These are phyloP conservation scores for Podila epigama DNA, from an alignment of 192 early-diverging fungal species.

Conservation along the genomic window DNA sequence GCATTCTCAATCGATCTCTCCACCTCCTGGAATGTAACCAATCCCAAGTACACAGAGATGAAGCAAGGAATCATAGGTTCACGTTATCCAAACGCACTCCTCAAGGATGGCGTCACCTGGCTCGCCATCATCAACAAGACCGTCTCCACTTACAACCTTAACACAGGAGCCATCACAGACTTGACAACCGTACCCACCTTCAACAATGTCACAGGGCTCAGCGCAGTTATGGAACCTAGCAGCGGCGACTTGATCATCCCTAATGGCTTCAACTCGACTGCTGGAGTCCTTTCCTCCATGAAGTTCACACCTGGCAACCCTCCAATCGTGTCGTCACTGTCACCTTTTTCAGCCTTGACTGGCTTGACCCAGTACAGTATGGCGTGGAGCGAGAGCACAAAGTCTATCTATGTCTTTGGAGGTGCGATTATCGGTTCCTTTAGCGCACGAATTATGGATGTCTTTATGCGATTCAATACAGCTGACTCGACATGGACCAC, in stretches of 20 bases:
- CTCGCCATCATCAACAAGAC: neutral
- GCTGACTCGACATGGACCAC: neutral
- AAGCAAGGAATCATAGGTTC: neutral
- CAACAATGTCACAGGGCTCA: neutral
- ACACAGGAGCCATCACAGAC: neutral
- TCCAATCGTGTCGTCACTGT: neutral
- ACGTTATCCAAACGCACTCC: neutral
- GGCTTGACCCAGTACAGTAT: neutral
- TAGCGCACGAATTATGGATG: too few relatives aligned
- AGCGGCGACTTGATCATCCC: neutral
- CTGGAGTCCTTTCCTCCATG: neutral
- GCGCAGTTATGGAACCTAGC: neutral
- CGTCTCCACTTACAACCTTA: neutral
- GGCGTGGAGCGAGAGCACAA: neutral
- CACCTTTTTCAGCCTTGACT: neutral
- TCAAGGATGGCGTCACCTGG: neutral
- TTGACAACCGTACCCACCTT: neutral
- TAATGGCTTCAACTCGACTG: neutral
- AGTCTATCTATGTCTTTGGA: neutral
- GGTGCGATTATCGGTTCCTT: neutral
- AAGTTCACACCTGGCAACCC: neutral
- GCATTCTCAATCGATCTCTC: conserved; percentile 7
- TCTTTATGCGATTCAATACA: too few relatives aligned
- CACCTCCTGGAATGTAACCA: conserved; percentile 1
- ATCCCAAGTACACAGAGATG: neutral